Percentiles rank a stretch among this genome's conserved stretches.
Evolutionary conservation across 257 asterid species (phyloP).

Genomic region (Capsicum baccatum): DNA sequence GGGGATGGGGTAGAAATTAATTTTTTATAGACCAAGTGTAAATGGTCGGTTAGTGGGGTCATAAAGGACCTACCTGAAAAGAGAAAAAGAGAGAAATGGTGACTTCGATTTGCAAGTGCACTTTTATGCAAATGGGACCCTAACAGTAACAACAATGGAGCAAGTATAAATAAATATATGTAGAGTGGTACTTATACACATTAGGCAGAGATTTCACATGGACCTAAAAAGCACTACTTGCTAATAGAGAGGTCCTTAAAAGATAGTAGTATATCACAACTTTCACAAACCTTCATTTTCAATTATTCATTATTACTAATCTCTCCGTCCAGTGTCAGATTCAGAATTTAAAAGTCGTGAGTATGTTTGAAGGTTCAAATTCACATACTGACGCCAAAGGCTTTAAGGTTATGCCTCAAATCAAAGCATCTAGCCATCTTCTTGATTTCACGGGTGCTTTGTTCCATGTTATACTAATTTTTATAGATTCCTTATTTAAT

Average conservation of each 20-base stretch:
- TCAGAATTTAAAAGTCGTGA: too few relatives aligned
- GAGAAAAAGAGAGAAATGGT: neutral
- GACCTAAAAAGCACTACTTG: conserved; percentile 7
- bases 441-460: too few relatives aligned
- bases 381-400: too few relatives aligned
- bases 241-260: neutral
- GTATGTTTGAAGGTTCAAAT: too few relatives aligned
- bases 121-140: neutral
- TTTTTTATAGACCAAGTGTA: neutral
- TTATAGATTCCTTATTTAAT: too few relatives aligned
- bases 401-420: too few relatives aligned
- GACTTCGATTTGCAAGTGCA: neutral
- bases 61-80: conserved; percentile 29
- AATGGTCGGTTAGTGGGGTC: conserved; percentile 51
- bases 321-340: too few relatives aligned
- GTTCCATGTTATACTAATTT: too few relatives aligned
- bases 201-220: conserved; percentile 21
- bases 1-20: neutral
- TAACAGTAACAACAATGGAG: neutral
- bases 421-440: too few relatives aligned
- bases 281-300: neutral
- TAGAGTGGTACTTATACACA: neutral
- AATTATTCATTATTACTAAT: too few relatives aligned
- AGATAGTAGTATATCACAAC: neutral
- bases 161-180: neutral